Base-by-base conservation (phyloP, 805 yeast genomes). In the Tetrapisispora phaffii region DNA sequence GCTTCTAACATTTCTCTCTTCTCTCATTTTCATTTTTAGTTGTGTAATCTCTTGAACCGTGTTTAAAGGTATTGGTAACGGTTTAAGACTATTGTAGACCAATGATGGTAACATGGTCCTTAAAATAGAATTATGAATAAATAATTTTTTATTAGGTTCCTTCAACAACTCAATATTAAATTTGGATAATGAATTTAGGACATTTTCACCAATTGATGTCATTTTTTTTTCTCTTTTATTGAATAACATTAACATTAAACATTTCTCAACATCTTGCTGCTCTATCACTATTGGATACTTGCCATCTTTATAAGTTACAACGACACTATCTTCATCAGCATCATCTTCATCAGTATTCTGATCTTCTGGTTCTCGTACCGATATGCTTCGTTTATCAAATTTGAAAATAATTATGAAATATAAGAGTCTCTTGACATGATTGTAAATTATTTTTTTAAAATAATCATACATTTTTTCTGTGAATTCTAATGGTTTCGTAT, bases 211-310 rank as follows among this genome's bases (percentile, higher is more conserved):
- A 7, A 47, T 22, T 1, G 50, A 48, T n/a, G 36, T 21, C 0
- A 28, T 39, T 13, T 6, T 16, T 3, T 21, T 4, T 4, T 34
- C 32, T 4, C 34, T 37, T 20, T 38, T 32, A 19, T 46, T 44
- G 45, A 49, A 41, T 3, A 41, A n/a, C 16, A 29, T 12, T 7
- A 56, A 17, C 41, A 38, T 38, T 5, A 38, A 17, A 1, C 54
- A 50, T 7, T 42, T 48, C 2, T 42, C 10, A 16, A 60, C 50
- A 21, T 50, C 47, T 7, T 51, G 49, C 15, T 44, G 40, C 16
- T 54, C 55, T 3, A 60, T 50, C 0, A 56, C 45, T 24, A 49
- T 56, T 16, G 65, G 65, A 33, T 48, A 45, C 12, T 37, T 24
- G 15, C 45, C 45, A 22, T 41, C 38, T 16, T 26, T 39, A 17